Base-by-base conservation (phyloP, 768 basidiomycete genomes). In the Kwoniella shandongensis region DNA sequence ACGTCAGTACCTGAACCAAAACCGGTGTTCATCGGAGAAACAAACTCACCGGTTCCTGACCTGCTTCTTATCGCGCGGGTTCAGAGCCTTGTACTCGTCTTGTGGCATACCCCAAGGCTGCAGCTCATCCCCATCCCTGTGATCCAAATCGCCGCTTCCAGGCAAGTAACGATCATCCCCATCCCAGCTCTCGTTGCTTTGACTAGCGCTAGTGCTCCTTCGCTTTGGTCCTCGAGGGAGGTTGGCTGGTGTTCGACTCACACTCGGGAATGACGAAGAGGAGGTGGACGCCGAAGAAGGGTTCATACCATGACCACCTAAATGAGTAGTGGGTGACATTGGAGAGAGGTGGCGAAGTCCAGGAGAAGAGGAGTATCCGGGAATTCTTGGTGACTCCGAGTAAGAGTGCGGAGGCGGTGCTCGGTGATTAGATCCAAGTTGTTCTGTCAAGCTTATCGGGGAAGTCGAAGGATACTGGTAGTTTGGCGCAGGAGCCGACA, bases 41-140 rank as follows among this genome's bases (percentile, higher is more conserved):
- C 26, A 8, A 4, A 30, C 46, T 20, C n/a, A 49, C 48, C 51
- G 44, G 52, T 73, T 73, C 50, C 71, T 54, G 13, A 73, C 65
- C 40, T 73, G 68, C 52, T 73, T 73, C 61, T 73, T 73, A 42
- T 70, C 71, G 25, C 60, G 59, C 17, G 69, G 64, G 36, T 62
- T 67, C 44, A 73, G 44, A n/a, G 66, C 66, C 36, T 66, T 66
- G 46, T 73, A 73, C 38, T 66, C 52, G 1, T 66, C 66, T 42
- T 70, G 69, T 6, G 71, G 71, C 69, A 73, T 73, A 15, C 69
- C 71, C 71, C 71, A 73, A 4, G 66, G 68, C 50, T 70, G 61
- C 20, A 57, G 48, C 40, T 44, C 50, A 17, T 6, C 35, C 25
- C 58, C n/a, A 45, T 50, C 59, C 52, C 27, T 39, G 11, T 3